Conservation (phyloP, 345 rosid species). For the Moricandia arvensis region DNA sequence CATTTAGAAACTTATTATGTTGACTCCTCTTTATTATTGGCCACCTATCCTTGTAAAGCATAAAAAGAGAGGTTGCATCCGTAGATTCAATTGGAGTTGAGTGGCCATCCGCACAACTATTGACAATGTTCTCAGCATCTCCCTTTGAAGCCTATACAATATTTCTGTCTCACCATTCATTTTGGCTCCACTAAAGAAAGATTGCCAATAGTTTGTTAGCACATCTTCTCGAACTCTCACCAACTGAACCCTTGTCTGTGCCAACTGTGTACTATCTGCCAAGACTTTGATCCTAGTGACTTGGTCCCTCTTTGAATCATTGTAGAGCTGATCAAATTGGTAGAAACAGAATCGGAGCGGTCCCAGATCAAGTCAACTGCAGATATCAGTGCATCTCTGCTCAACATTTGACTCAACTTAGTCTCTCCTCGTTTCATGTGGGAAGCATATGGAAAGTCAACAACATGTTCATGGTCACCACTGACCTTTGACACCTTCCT, state of each 20-base stretch:
- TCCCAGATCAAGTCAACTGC: constrained; percentile 71
- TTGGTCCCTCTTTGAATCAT: constrained; percentile 30
- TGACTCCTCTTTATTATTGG: constrained; percentile 32
- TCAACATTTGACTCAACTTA: constrained; percentile 45
- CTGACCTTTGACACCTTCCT: constrained; percentile 44
- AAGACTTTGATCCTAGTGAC: too few relatives aligned
- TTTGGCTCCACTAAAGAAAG: constrained; percentile 18
- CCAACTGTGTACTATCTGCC: too few relatives aligned
- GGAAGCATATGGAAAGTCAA: constrained; percentile 12
- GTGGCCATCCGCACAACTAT: constrained; percentile 32
- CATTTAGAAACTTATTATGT: constrained; percentile 38
- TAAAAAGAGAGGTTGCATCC: constrained; percentile 45
- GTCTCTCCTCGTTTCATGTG: constrained; percentile 28
- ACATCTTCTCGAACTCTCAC: constrained; percentile 46
- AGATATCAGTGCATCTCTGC: constrained; percentile 57
- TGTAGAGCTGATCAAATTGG: too few relatives aligned
- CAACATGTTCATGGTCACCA: constrained; percentile 45
- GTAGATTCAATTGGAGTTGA: constrained; percentile 25
- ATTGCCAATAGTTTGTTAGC: constrained; percentile 13
- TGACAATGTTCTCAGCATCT: constrained; percentile 11
- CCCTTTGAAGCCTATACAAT: background rate
- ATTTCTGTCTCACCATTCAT: too few relatives aligned
- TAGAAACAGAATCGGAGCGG: constrained; percentile 45
- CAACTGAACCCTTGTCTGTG: too few relatives aligned
- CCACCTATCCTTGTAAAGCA: constrained; percentile 38